Evolutionary conservation across 2,329 filamentous ascomycete species (phyloP), one percentile per base, ranked within the genome.

Genomic region (Ophiostoma piceae): DNA sequence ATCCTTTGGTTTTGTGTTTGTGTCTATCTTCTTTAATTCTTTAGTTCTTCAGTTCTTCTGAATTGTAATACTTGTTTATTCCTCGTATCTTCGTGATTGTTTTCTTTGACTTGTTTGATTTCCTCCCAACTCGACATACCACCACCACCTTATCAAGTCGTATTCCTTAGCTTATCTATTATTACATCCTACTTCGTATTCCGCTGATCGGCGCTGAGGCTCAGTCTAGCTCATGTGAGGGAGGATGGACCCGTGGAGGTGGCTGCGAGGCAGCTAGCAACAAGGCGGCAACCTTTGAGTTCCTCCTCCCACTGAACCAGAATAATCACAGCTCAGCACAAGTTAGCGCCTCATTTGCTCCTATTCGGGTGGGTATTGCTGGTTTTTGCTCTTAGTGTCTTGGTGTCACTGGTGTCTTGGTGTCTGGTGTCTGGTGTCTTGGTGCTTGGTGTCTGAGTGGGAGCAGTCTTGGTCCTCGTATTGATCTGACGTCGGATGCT

Each of bases 381-480:
- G 1, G 3, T 22, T 57, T 14, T 57, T 57, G 43, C 16, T 29
- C 26, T 29, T 29, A 29, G 26, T n/a, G 43, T 47, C 43, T 47
- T 47, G 19, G n/a, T 57, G 51, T 51, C 47, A 29, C n/a, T 51
- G 39, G 39, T 41, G 43, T 57, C 51, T 57, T 26, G n/a, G 51
- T 57, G 51, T 57, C 51, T 57, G 26, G 26, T 29, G 26, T 29
- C 26, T 29, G 26, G 26, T 29, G 26, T 29, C 26, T 29, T 29
- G 26, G 26, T 29, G 26, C 26, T 29, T 29, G 26, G 26, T 29
- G 26, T 29, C 26, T 29, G 26, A 16, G 5, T n/a, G n/a, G n/a
- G n/a, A 11, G n/a, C 22, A n/a, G 51, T 57, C 51, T 57, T 57
- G 51, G 51, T 57, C 51, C 51, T 57, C 51, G 51, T 57, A 57